Conservation (phyloP, 371 early-diverging fungal species). For the Mortierella sp. region DNA sequence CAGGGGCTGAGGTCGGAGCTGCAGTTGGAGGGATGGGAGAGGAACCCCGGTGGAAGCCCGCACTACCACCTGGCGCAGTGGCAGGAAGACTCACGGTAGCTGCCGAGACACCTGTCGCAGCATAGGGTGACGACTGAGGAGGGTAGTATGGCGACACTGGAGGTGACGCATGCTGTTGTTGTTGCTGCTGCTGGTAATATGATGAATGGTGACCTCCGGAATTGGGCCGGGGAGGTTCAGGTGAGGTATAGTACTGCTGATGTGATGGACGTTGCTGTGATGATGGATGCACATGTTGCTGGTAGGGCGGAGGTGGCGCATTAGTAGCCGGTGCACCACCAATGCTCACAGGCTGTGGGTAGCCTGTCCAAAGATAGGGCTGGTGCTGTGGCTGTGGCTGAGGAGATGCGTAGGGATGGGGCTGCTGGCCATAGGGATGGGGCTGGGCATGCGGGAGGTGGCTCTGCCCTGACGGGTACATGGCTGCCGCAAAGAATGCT, state of each 20-base stretch:
- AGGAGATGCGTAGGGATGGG: neutral
- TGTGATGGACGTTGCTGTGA: neutral
- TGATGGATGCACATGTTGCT: conserved; percentile 6
- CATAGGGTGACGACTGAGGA: neutral
- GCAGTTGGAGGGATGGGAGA: neutral
- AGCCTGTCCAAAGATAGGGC: conserved; percentile 24
- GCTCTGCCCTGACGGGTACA: conserved; percentile 19
- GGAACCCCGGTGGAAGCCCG: neutral
- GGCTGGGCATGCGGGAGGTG: neutral
- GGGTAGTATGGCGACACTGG: conserved; percentile 3
- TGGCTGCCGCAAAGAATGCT: too few species aligned
- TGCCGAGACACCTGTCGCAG: neutral
- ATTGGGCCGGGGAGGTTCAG: conserved; percentile 3
- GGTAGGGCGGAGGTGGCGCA: conserved; percentile 11
- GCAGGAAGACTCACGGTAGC: conserved; percentile 1
- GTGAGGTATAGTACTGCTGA: conserved; percentile 4
- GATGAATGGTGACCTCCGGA: conserved; percentile 1
- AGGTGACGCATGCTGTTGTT: conserved; percentile 1
- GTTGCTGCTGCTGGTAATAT: neutral
- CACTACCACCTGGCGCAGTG: neutral
- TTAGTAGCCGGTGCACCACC: too few species aligned
- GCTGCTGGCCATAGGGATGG: conserved; percentile 14
- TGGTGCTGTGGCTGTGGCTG: conserved; percentile 10
- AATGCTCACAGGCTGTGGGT: conserved; percentile 15
- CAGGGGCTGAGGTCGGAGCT: neutral